A percentile compares a stretch with the other conserved stretches of the same genome.
These are phyloP conservation scores for Abortiporus biennis DNA, from an alignment of 1,284 basidiomycete genomes.

Conservation along the genomic window DNA sequence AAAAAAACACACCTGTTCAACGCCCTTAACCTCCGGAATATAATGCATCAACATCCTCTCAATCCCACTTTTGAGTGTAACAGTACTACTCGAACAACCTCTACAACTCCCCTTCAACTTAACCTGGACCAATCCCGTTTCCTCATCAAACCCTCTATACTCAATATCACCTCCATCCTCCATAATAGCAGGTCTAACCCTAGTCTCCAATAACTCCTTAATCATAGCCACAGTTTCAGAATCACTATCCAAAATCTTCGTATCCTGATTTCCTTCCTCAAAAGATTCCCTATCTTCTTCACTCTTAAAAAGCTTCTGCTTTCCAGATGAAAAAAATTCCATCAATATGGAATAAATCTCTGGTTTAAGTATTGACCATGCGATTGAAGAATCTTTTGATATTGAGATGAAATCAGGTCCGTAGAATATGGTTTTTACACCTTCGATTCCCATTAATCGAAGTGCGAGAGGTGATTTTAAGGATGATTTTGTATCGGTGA, in stretches of 20 bases:
- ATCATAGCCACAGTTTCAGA: slow-evolving; percentile 99
- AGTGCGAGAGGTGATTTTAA: slow-evolving; percentile 88
- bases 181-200: slow-evolving; percentile 95
- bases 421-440: slow-evolving; percentile 87
- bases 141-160: slow-evolving; percentile 65
- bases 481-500: slow-evolving; percentile 83
- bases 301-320: slow-evolving; percentile 80
- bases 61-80: slow-evolving; percentile 93
- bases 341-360: slow-evolving; percentile 97
- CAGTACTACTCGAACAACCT: slow-evolving; percentile 89
- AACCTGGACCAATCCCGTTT: slow-evolving; percentile 59
- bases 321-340: slow-evolving; percentile 94
- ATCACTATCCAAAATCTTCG: slow-evolving; percentile 92
- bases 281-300: slow-evolving; percentile 68
- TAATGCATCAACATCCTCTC: slow-evolving; percentile 99
- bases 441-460: slow-evolving; percentile 89
- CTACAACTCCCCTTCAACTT: slow-evolving; percentile 96
- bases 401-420: slow-evolving; percentile 99
- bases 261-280: slow-evolving; percentile 93
- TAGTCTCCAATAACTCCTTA: slow-evolving; percentile 93
- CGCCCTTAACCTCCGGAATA: slow-evolving; percentile 95
- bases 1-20: slow-evolving; percentile 73
- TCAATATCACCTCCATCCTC: slow-evolving; percentile 92
- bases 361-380: slow-evolving; percentile 94
- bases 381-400: slow-evolving; percentile 81